Evolutionary conservation across 176 grass and related monocot genomes (phyloP), one percentile per base, ranked within the genome.

Genomic region (Miscanthus lutarioriparius): DNA sequence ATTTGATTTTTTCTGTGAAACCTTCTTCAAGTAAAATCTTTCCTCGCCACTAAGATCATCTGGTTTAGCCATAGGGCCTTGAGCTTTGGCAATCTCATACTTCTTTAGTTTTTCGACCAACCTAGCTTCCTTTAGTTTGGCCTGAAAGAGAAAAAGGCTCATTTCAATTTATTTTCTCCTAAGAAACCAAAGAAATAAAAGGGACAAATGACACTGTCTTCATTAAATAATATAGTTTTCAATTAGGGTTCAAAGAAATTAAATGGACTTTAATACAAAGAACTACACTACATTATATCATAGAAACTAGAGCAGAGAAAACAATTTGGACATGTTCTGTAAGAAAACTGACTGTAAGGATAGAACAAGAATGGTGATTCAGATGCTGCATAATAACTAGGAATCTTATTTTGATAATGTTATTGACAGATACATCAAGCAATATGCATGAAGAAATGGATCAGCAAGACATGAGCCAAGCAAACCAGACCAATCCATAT

Each of bases 1-100:
- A 76, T 98, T 98, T 79, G 96, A 90, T 41, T 86, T 95, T 77
- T 95, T 98, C 54, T 98, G 96, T 33, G 93, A 88, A 82, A 98
- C 89, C 77, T 95, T 98, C 82, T 98, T 93, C 41, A 98, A 77
- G 73, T 87, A 95, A 84, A 95, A 95, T 23, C 83, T 88, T 88
- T 98, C 93, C 86, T 93, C 93, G 0, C 96, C 89, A 0, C 87
- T 77, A n/a, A 95, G 75, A 62, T 92, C 80, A 56, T 90, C 89
- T 35, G 85, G 80, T 86, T 93, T 87, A 75, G 86, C 45, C 67
- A 77, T 76, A 39, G 91, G 96, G 20, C 91, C 96, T 87, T 95
- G 80, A 27, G 87, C 86, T 91, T 93, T 87, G 3, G 80, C 40
- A 66, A 98, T 68, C 56, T 93, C 89, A 51, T 95, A 95, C 43